phyloP scores from a whole-genome alignment of 129 eudicot species.

The Gnaphalium uliginosum region DNA sequence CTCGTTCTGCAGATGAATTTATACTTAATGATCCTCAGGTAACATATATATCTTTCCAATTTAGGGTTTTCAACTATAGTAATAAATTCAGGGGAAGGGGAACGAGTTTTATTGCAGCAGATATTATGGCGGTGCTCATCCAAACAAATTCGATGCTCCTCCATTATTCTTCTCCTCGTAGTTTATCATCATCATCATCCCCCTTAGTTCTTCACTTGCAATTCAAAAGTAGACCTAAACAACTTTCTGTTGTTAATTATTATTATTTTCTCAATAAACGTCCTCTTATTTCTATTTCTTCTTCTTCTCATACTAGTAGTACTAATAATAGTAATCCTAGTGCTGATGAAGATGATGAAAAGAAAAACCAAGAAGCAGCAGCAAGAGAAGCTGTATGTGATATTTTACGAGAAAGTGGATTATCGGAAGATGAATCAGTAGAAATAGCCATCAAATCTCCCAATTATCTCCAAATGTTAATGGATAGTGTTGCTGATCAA shows the following conservation, averaged over 20 bases:
- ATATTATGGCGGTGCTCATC: not conserved
- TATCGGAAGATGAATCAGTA: conserved; percentile 46
- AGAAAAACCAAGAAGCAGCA: conserved; percentile 21
- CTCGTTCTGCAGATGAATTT: not conserved
- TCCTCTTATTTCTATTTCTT: not conserved
- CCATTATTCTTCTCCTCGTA: not conserved
- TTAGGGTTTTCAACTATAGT: not conserved
- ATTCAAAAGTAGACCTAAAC: not conserved
- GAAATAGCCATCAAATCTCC: conserved; percentile 60
- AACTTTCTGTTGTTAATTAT: not conserved
- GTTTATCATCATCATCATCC: not conserved
- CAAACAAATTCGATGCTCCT: not conserved
- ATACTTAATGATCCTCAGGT: not conserved
- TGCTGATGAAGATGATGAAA: conserved; percentile 9
- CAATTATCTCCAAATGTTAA: conserved; percentile 53
- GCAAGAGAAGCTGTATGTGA: conserved; percentile 53
- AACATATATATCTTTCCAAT: too few species aligned
- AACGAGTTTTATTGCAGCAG: not conserved
- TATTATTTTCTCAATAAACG: not conserved
- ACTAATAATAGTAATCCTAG: not conserved
- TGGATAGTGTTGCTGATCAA: conserved; percentile 56
- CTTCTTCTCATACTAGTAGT: not conserved
- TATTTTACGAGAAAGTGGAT: conserved; percentile 49
- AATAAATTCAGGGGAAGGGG: too few species aligned
- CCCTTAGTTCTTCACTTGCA: not conserved